phyloP scores from a whole-genome alignment of 2,329 filamentous ascomycete species.

The Xylariaceae sp. region DNA sequence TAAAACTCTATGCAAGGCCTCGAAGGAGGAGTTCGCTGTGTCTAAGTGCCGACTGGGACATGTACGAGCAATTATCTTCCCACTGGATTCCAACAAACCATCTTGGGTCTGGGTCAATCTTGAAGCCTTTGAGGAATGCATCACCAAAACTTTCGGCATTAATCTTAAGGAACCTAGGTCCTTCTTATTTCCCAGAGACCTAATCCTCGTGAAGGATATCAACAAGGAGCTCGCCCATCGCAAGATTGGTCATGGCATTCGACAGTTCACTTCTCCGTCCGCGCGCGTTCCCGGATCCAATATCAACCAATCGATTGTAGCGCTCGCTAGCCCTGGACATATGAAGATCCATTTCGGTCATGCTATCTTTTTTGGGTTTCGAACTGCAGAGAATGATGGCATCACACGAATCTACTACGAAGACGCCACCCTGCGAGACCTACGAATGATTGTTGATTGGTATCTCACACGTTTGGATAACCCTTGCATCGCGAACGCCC shows the following conservation, averaged over 20 bases:
- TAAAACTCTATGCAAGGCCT: conserved; percentile 18
- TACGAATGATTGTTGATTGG: conserved; percentile 25
- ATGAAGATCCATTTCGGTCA: conserved; percentile 14
- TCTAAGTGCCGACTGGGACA: not conserved
- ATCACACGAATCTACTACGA: conserved; percentile 5
- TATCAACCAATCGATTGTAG: conserved; percentile 23
- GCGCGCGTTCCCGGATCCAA: not conserved
- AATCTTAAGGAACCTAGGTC: not conserved
- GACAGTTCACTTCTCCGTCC: not conserved
- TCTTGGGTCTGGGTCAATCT: conserved; percentile 13
- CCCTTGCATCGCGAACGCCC: conserved; percentile 1
- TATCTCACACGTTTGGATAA: not conserved
- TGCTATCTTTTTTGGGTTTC: conserved; percentile 17
- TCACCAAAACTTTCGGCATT: conserved; percentile 4
- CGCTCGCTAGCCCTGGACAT: conserved; percentile 19
- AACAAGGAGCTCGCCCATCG: conserved; percentile 14
- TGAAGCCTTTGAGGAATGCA: not conserved
- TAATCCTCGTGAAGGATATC: not conserved
- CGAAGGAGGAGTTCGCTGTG: not conserved
- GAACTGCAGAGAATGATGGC: not conserved
- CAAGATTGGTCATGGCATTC: conserved; percentile 20
- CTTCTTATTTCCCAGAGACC: not conserved
- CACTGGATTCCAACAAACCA: not conserved
- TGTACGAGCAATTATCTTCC: conserved; percentile 24
- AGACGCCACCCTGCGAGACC: conserved; percentile 17